These are phyloP conservation scores for Canna indica DNA, from an alignment of 176 grass and related monocot species.

Conservation along the genomic window DNA sequence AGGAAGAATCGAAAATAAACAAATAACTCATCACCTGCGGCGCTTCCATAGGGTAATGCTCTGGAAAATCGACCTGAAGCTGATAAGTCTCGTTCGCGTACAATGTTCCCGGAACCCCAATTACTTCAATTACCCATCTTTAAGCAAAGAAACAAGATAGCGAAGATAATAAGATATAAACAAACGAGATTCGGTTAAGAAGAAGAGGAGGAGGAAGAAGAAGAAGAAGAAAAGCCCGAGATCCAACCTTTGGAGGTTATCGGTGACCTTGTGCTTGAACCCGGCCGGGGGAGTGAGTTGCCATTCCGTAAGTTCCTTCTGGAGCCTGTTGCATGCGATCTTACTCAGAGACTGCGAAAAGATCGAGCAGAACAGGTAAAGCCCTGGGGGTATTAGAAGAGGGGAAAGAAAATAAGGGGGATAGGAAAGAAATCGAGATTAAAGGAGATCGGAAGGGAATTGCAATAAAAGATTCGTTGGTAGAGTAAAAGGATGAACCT, in stretches of 20 bases:
- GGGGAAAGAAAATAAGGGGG: background rate
- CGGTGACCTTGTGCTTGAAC: constrained; percentile 71
- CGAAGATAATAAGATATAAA: background rate
- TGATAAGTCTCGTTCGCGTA: constrained; percentile 76
- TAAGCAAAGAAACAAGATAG: background rate
- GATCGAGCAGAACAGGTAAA: constrained; percentile 3
- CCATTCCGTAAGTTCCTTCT: constrained; percentile 94
- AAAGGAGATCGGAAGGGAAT: too few relatives aligned
- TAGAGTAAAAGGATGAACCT: constrained; percentile 12
- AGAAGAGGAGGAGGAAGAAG: background rate
- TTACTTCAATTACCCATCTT: constrained; percentile 88
- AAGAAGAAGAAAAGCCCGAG: background rate
- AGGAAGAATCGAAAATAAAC: background rate
- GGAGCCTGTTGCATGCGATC: constrained; percentile 77
- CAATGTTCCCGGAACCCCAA: constrained; percentile 56
- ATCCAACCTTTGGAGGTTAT: constrained; percentile 74
- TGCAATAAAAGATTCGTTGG: too few relatives aligned
- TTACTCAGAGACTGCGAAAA: constrained; percentile 63
- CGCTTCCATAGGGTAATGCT: constrained; percentile 99
- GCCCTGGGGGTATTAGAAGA: background rate
- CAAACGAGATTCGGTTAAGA: background rate
- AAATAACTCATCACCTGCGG: constrained; percentile 42
- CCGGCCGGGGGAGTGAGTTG: constrained; percentile 56
- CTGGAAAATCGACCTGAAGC: constrained; percentile 93
- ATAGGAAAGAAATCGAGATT: background rate